Conservation (phyloP, 140 eudicot genomes). For the Stevia rebaudiana region DNA sequence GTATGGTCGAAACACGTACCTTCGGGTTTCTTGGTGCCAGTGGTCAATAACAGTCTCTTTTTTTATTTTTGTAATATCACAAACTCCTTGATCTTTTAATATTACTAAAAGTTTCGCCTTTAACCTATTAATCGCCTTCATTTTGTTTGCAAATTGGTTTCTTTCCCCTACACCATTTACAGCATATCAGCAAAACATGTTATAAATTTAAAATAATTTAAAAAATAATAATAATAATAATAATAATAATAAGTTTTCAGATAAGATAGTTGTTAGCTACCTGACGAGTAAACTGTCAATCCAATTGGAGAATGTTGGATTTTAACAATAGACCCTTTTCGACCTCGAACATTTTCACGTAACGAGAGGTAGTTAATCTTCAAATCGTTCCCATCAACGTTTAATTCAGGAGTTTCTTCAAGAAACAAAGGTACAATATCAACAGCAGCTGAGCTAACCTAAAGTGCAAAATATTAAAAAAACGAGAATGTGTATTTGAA, state of each 20-base stretch:
- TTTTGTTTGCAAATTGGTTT: slow-evolving; percentile 62
- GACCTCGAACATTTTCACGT: slow-evolving; percentile 30
- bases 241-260: no score
- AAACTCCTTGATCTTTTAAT: slow-evolving; percentile 48
- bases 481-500: neutral
- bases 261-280: slow-evolving; percentile 26
- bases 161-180: slow-evolving; percentile 65
- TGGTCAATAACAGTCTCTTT: slow-evolving; percentile 24
- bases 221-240: no score
- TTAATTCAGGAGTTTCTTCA: slow-evolving; percentile 49
- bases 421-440: slow-evolving; percentile 86
- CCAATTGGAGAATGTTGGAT: slow-evolving; percentile 76
- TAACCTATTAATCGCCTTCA: slow-evolving; percentile 82
- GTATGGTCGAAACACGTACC: slow-evolving; percentile 56
- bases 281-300: slow-evolving; percentile 60
- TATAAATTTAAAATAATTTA: neutral
- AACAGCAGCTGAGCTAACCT: slow-evolving; percentile 71
- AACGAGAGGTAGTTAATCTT: slow-evolving; percentile 32
- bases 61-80: slow-evolving; percentile 31
- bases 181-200: neutral
- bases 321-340: slow-evolving; percentile 36
- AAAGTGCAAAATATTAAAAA: neutral
- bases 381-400: slow-evolving; percentile 55
- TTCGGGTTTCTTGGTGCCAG: slow-evolving; percentile 65
- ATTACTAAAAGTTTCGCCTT: slow-evolving; percentile 65